Evolutionary conservation across 208 protist genomes (phyloP), one percentile per base, ranked within the genome.

Genomic region (Crithidia expoeki): DNA sequence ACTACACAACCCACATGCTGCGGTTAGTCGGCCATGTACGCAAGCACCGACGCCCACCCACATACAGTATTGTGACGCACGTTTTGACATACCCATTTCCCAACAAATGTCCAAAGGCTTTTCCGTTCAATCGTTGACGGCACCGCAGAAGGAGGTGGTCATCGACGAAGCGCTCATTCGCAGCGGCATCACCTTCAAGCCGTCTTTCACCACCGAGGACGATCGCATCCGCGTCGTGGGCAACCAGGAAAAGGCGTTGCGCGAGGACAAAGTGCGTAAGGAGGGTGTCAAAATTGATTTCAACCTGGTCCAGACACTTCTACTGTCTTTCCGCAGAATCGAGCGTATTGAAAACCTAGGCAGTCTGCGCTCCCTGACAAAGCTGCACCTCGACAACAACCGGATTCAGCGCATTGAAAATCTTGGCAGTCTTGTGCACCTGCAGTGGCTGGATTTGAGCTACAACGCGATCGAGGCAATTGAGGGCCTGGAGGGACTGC

Each of bases 321-420:
- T 90, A n/a, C 74, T 90, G 11, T 95, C 90, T 1, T 93, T 85
- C 52, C 62, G 82, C 16, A 75, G 82, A 17, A 88, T 95, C 53
- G 81, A 85, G 21, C 76, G 88, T 17, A 98, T 98, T 56, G 94
- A 97, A 28, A 98, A 98, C 68, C 75, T 98, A 36, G 81, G 77
- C 63, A 87, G 84, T 6, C 83, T 98, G 14, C 68, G 81, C 25
- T 80, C 79, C 36, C 68, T 99, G 25, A 97, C 88, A 3, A 98
- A 97, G 76, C 83, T 99, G 61, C 84, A 96, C 49, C 81, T 98
- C 33, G 97, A 98, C 74, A 98, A 98, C 81, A 99, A 99, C 72
- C 80, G 89, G 53, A 98, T 99, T 65, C 71, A 71, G 34, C 81
- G 73, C 25, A 98, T 98, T 36, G 90, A 98, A 56, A 95, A 96